Evolutionary conservation across 2,329 filamentous ascomycete species (phyloP).

Genomic region (Myriosclerotinia curreyana): DNA sequence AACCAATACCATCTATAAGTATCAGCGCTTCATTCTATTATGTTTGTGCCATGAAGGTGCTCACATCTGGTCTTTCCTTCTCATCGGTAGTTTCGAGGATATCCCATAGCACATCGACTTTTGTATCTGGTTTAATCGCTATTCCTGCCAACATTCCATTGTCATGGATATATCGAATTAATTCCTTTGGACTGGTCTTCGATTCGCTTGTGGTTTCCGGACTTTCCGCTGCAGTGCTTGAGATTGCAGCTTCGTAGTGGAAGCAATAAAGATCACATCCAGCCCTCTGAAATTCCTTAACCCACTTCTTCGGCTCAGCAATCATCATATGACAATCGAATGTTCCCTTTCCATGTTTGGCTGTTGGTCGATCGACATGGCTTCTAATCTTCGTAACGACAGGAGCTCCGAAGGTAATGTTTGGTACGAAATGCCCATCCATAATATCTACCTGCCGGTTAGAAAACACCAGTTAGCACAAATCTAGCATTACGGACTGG

Average conservation of each 20-base stretch:
- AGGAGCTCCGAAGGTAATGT: constrained; percentile 94
- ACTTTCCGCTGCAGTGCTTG: constrained; percentile 76
- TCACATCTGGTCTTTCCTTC: constrained; percentile 82
- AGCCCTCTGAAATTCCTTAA: constrained; percentile 87
- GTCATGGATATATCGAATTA: constrained; percentile 89
- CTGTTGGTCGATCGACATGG: constrained; percentile 73
- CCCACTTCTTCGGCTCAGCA: constrained; percentile 98
- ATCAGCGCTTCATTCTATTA: constrained; percentile 22
- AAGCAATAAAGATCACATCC: constrained; percentile 99
- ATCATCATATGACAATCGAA: constrained; percentile 99
- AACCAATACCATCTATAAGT: constrained; percentile 83
- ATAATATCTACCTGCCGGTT: constrained; percentile 72
- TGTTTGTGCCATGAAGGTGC: constrained; percentile 41
- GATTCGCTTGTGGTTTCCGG: constrained; percentile 66
- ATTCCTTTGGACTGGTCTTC: constrained; percentile 76
- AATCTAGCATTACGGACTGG: not conserved
- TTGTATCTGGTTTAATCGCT: constrained; percentile 90
- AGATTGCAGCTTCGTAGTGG: constrained; percentile 93
- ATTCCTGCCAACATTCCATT: constrained; percentile 87
- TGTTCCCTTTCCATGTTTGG: constrained; percentile 74
- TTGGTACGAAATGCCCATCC: constrained; percentile 98
- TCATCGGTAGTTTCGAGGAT: constrained; percentile 71
- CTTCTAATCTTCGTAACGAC: constrained; percentile 91
- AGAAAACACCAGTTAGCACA: not conserved
- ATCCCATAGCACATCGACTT: constrained; percentile 88